Conservation (phyloP, 2,329 filamentous ascomycete genomes). For the Beauveria sp. region DNA sequence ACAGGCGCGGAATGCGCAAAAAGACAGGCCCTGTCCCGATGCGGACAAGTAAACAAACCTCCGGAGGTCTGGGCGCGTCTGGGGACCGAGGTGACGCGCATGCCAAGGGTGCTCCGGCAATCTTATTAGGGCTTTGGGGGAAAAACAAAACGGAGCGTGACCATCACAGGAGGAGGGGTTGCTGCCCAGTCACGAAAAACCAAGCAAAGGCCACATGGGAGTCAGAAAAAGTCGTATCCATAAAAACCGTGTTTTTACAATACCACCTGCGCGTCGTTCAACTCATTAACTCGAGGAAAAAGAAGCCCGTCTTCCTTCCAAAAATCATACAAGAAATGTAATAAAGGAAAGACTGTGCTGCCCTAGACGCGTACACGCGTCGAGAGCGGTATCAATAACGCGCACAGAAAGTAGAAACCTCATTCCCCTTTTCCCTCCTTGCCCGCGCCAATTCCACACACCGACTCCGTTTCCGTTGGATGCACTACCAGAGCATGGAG, state of each 20-base stretch:
- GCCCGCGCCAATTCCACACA: constrained; percentile 1
- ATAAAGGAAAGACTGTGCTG: background rate
- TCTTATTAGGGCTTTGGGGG: background rate
- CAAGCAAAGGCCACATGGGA: background rate
- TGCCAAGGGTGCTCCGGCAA: background rate
- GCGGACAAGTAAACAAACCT: constrained; percentile 6
- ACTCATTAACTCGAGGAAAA: background rate
- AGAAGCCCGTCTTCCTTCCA: background rate
- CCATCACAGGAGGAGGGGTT: background rate
- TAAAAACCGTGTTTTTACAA: constrained; percentile 4
- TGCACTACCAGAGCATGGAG: background rate
- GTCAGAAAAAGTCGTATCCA: background rate
- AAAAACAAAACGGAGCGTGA: background rate
- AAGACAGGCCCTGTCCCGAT: background rate
- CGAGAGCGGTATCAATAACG: constrained; percentile 2
- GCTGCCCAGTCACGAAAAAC: background rate
- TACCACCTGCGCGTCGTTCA: background rate
- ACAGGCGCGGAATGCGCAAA: background rate
- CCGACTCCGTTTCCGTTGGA: background rate
- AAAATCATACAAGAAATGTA: constrained; percentile 1
- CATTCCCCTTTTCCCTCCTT: constrained; percentile 1
- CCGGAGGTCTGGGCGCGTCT: background rate
- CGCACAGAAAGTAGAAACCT: background rate
- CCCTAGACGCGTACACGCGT: background rate
- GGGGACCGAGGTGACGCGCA: constrained; percentile 1